phyloP scores from a whole-genome alignment of 352 stramenopile genomes.

The Globisporangium abappressorium region DNA sequence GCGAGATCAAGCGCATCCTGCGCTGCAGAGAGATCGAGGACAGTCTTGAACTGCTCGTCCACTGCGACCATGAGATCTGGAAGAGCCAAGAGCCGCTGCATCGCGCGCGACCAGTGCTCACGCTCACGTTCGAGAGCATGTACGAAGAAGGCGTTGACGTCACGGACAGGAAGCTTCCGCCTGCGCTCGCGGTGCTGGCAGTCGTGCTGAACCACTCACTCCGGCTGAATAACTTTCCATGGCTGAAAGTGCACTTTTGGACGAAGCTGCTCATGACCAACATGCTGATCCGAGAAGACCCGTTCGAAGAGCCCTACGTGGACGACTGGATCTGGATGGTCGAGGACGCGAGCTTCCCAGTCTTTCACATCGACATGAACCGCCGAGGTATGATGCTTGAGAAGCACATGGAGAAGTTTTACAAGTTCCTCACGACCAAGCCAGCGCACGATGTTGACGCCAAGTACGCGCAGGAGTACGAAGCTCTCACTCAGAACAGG shows the following conservation, averaged over 20 bases:
- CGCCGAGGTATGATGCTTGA: not conserved
- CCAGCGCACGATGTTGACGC: not conserved
- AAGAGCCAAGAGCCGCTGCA: not conserved
- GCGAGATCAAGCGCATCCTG: not conserved
- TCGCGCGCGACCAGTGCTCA: not conserved
- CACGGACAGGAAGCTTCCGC: not conserved
- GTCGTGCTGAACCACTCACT: not conserved
- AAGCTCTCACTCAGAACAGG: not conserved
- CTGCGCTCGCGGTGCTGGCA: not conserved
- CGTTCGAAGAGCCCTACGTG: not conserved
- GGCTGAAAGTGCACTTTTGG: not conserved
- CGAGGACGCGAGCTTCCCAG: not conserved
- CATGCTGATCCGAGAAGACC: conserved; percentile 3
- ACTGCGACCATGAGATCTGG: not conserved
- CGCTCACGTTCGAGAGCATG: not conserved
- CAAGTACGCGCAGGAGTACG: not conserved
- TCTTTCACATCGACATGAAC: not conserved
- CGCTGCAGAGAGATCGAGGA: not conserved
- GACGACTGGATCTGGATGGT: conserved; percentile 5
- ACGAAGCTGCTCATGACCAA: not conserved
- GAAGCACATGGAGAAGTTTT: not conserved
- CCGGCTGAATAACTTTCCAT: not conserved
- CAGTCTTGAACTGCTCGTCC: not conserved
- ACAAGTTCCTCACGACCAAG: not conserved
- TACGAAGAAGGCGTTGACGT: not conserved